Percentiles rank a stretch among this genome's conserved stretches.
Conservation (phyloP, 148 eudicot genomes). For the Spergularia bocconei region DNA sequence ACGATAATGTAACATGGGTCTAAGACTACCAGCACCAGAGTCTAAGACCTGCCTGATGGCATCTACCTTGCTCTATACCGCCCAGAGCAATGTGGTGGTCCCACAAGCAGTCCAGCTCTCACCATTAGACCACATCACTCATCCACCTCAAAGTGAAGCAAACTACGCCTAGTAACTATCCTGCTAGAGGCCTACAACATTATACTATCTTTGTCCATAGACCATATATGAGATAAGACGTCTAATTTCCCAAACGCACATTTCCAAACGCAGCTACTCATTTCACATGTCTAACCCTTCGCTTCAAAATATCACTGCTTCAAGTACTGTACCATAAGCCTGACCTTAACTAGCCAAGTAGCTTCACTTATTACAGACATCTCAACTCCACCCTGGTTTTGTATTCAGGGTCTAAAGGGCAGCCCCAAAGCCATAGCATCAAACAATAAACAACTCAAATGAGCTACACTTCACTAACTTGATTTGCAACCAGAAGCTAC, state of each 20-base stretch:
- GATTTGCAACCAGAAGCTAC: not conserved
- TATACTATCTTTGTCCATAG: too few relatives aligned
- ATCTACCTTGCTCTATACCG: not conserved
- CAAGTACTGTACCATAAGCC: not conserved
- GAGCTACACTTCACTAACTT: not conserved
- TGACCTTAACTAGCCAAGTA: not conserved
- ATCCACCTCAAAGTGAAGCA: too few relatives aligned
- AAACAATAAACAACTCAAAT: not conserved
- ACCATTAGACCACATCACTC: too few relatives aligned
- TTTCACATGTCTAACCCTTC: too few relatives aligned
- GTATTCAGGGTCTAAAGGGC: not conserved
- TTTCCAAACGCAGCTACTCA: not conserved
- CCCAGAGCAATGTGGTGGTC: not conserved
- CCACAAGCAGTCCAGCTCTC: not conserved
- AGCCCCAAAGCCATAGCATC: not conserved
- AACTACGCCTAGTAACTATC: too few relatives aligned
- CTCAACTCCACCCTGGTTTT: not conserved
- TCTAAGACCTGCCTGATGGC: not conserved
- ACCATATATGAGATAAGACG: too few relatives aligned
- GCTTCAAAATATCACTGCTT: too few relatives aligned
- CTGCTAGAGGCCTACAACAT: too few relatives aligned
- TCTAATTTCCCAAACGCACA: not conserved
- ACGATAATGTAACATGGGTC: too few relatives aligned
- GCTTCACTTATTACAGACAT: not conserved
- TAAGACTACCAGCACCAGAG: too few relatives aligned